These are phyloP conservation scores for Tuber melanosporum DNA, from an alignment of 495 filamentous ascomycete species.

Conservation along the genomic window DNA sequence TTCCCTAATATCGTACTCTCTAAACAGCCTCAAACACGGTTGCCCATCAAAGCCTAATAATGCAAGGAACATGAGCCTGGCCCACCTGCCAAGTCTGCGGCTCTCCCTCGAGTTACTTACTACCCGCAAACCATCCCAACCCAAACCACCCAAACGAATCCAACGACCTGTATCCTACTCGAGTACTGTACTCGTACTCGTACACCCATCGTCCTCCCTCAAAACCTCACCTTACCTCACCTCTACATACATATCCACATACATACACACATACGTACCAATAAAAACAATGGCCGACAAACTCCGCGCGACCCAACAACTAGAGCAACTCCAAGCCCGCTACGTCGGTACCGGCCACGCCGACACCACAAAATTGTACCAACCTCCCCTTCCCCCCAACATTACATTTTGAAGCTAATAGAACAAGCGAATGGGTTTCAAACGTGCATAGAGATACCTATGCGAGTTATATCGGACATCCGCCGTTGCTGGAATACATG, in stretches of 20 bases:
- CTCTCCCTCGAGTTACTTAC: neutral
- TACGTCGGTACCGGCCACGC: constrained; percentile 97
- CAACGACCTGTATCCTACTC: neutral
- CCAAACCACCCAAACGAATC: neutral
- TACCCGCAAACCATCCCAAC: neutral
- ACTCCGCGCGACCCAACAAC: constrained; percentile 91
- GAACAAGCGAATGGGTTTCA: constrained; percentile 68
- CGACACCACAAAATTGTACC: constrained; percentile 75
- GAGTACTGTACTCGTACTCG: too few species aligned
- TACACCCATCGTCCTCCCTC: neutral
- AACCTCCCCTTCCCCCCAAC: neutral
- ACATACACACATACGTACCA: constrained; percentile 7
- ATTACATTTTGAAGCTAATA: constrained; percentile 8
- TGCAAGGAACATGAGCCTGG: neutral
- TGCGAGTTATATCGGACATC: constrained; percentile 80
- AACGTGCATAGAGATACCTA: constrained; percentile 85
- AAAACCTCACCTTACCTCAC: neutral
- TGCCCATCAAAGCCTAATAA: neutral
- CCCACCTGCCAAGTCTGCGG: neutral
- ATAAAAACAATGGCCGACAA: constrained; percentile 68
- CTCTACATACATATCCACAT: neutral
- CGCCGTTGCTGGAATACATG: constrained; percentile 82
- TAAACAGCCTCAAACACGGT: neutral
- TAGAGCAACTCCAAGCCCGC: constrained; percentile 87
- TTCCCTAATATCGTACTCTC: neutral